Evolutionary conservation across 2,329 filamentous ascomycete species (phyloP).

Genomic region (Colletotrichum gigasporum): DNA sequence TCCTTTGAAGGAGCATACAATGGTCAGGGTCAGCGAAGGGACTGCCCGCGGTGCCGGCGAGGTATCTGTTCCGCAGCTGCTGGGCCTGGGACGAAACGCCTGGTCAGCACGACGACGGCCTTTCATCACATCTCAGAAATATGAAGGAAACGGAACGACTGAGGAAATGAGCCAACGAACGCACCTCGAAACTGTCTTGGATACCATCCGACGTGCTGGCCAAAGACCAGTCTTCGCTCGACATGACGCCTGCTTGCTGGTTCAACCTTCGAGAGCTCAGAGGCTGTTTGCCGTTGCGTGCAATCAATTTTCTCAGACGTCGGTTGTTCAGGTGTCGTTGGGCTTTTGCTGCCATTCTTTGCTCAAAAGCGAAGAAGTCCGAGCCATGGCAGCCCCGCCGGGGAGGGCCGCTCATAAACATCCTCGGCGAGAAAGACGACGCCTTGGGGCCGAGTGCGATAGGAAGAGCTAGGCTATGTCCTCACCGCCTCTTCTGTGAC

Average conservation of each 20-base stretch:
- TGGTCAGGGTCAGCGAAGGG: constrained; percentile 27
- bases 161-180: not conserved
- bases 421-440: constrained; percentile 3
- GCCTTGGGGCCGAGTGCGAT: not conserved
- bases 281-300: constrained; percentile 17
- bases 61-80: constrained; percentile 32
- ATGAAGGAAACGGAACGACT: not conserved
- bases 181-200: constrained; percentile 32
- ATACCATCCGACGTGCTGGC: constrained; percentile 12
- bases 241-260: constrained; percentile 14
- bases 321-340: constrained; percentile 16
- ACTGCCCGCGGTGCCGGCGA: constrained; percentile 31
- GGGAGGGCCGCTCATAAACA: constrained; percentile 31
- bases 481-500: constrained; percentile 20
- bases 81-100: constrained; percentile 14
- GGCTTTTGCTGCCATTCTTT: constrained; percentile 11
- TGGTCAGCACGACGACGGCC: constrained; percentile 5
- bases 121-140: constrained; percentile 28
- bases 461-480: not conserved
- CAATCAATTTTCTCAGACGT: constrained; percentile 20
- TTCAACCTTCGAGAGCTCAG: constrained; percentile 8
- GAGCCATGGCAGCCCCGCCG: constrained; percentile 24
- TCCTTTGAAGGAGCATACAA: constrained; percentile 16
- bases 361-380: constrained; percentile 28
- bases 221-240: constrained; percentile 17